Evolutionary conservation across 768 basidiomycete genomes (phyloP).

Genomic region (Tylopilus vinaceipallidus): DNA sequence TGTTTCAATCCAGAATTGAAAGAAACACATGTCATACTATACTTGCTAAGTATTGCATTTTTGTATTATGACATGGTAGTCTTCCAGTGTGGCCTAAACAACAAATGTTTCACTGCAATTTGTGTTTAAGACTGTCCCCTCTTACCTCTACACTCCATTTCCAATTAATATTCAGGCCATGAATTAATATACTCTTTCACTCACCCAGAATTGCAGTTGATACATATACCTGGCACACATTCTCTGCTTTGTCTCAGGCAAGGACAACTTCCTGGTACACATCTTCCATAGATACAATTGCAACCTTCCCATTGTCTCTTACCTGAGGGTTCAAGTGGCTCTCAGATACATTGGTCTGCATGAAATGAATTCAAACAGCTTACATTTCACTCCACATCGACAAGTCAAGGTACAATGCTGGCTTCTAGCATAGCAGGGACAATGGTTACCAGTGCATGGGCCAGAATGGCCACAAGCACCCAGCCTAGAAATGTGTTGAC

Average conservation of each 20-base stretch:
- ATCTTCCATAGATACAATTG: conserved; percentile 30
- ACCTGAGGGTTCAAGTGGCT: conserved; percentile 3
- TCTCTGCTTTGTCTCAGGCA: conserved; percentile 40
- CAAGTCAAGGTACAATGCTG: conserved; percentile 49
- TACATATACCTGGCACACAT: conserved; percentile 54
- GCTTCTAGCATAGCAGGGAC: conserved; percentile 38
- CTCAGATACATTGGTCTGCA: background rate
- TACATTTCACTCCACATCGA: conserved; percentile 44
- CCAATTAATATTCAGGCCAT: background rate
- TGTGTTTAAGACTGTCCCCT: background rate
- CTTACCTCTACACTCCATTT: conserved; percentile 22
- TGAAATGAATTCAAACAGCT: conserved; percentile 15
- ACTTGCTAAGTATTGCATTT: conserved; percentile 20
- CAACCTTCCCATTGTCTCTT: conserved; percentile 16
- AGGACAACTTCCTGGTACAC: conserved; percentile 27
- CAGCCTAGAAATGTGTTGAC: conserved; percentile 19
- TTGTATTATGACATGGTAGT: conserved; percentile 32
- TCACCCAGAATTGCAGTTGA: conserved; percentile 42
- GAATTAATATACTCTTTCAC: conserved; percentile 1
- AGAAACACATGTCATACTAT: conserved; percentile 24
- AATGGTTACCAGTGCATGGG: conserved; percentile 39
- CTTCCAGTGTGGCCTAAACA: conserved; percentile 17
- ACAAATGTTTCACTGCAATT: background rate
- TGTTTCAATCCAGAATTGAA: background rate
- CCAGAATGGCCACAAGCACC: conserved; percentile 48